Conservation (phyloP, 495 filamentous ascomycete species). For the Corynascus novoguineensis region DNA sequence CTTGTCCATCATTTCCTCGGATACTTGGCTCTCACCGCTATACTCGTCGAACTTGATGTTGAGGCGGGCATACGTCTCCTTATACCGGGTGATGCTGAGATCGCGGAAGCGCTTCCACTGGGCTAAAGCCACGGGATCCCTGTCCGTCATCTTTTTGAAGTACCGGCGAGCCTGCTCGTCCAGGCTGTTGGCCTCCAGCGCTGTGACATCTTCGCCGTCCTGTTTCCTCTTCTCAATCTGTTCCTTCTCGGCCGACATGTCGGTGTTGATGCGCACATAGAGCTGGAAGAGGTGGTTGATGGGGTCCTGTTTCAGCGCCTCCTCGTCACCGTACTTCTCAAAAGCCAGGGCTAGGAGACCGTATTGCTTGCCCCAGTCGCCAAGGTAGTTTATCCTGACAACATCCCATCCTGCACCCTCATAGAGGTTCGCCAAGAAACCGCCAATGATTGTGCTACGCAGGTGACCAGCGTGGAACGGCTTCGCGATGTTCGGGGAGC, state of each 20-base stretch:
- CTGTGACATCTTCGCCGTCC: conserved; percentile 46
- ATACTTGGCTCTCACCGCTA: conserved; percentile 89
- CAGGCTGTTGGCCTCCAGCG: conserved; percentile 46
- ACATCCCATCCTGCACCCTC: conserved; percentile 58
- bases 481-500: conserved; percentile 59
- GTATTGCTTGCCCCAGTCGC: conserved; percentile 66
- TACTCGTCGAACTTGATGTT: conserved; percentile 95
- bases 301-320: conserved; percentile 50
- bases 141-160: conserved; percentile 88
- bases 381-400: conserved; percentile 58
- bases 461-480: conserved; percentile 65
- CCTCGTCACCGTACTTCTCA: conserved; percentile 55
- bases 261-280: conserved; percentile 57
- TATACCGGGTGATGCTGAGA: conserved; percentile 80
- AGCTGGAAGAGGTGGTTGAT: conserved; percentile 61
- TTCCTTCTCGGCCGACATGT: conserved; percentile 53
- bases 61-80: conserved; percentile 41
- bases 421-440: conserved; percentile 58
- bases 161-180: conserved; percentile 66
- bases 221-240: conserved; percentile 41
- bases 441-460: conserved; percentile 62
- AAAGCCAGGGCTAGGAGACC: conserved; percentile 56
- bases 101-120: conserved; percentile 86
- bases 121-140: conserved; percentile 67
- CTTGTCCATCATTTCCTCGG: conserved; percentile 71